Percentiles rank a stretch among this genome's conserved stretches.
Conservation (phyloP, 768 basidiomycete species). For the Lenzites betulinus region DNA sequence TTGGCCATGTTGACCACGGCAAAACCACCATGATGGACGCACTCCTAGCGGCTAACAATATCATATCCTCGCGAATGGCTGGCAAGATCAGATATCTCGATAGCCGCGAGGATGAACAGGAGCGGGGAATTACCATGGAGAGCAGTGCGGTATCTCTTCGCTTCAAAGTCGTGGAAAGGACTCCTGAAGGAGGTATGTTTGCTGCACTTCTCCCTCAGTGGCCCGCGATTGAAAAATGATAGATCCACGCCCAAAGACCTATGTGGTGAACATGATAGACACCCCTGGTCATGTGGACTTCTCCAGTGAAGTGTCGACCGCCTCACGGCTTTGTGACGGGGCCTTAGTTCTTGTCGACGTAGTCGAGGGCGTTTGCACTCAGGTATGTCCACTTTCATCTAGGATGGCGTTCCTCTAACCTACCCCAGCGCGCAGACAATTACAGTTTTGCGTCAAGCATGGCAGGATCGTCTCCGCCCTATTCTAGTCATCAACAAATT, state of each 20-base stretch:
- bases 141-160: slow-evolving; percentile 90
- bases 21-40: slow-evolving; percentile 96
- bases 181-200: slow-evolving; percentile 56
- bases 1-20: slow-evolving; percentile 94
- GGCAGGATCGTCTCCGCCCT: slow-evolving; percentile 85
- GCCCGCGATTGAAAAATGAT: slow-evolving; percentile 36
- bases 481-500: slow-evolving; percentile 97
- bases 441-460: slow-evolving; percentile 92
- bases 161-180: slow-evolving; percentile 76
- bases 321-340: slow-evolving; percentile 92
- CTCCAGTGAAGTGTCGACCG: slow-evolving; percentile 94
- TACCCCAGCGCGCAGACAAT: slow-evolving; percentile 64
- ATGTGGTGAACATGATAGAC: slow-evolving; percentile 94
- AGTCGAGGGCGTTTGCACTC: slow-evolving; percentile 97
- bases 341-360: slow-evolving; percentile 95
- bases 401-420: neutral
- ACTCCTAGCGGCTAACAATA: slow-evolving; percentile 94
- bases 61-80: slow-evolving; percentile 92
- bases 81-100: slow-evolving; percentile 97
- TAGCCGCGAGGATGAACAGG: slow-evolving; percentile 94
- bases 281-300: slow-evolving; percentile 99
- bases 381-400: slow-evolving; percentile 47
- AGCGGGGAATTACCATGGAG: slow-evolving; percentile 99
- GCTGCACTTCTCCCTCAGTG: slow-evolving; percentile 6
- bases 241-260: slow-evolving; percentile 59